These are phyloP conservation scores for Oxyria digyna DNA, from an alignment of 148 eudicot genomes.

Conservation along the genomic window DNA sequence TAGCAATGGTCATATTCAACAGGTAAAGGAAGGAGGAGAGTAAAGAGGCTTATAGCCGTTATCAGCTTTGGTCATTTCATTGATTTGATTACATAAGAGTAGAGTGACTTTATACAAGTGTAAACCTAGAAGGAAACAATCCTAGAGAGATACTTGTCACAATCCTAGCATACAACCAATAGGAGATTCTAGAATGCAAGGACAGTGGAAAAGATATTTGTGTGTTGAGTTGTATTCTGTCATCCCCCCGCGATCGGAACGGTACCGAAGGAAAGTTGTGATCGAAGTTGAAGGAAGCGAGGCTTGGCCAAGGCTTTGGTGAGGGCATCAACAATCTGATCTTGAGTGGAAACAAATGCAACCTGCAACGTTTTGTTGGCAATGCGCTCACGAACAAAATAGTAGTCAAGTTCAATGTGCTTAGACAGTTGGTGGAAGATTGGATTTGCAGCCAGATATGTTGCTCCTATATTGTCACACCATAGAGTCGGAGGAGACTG, in stretches of 20 bases:
- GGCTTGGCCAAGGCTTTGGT: neutral
- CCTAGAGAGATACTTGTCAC: no score
- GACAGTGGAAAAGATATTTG: no score
- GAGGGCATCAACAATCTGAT: neutral
- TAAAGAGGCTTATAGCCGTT: no score
- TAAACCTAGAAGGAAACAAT: no score
- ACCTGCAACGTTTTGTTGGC: neutral
- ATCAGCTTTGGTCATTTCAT: no score
- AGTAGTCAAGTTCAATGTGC: neutral
- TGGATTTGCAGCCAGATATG: neutral
- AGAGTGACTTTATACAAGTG: no score
- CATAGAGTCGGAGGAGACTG: conserved; percentile 1
- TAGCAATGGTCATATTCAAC: no score
- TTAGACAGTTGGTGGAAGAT: neutral
- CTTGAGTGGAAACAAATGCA: neutral
- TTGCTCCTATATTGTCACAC: neutral
- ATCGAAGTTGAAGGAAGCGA: neutral
- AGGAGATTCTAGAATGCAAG: no score
- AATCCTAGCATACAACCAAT: no score
- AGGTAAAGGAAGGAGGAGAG: no score
- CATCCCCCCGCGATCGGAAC: neutral
- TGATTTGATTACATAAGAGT: no score
- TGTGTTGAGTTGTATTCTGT: no score
- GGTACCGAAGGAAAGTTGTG: neutral
- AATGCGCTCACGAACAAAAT: neutral